Conservation (phyloP, 495 filamentous ascomycete genomes). For the Hypomontagnella submonticulosa region DNA sequence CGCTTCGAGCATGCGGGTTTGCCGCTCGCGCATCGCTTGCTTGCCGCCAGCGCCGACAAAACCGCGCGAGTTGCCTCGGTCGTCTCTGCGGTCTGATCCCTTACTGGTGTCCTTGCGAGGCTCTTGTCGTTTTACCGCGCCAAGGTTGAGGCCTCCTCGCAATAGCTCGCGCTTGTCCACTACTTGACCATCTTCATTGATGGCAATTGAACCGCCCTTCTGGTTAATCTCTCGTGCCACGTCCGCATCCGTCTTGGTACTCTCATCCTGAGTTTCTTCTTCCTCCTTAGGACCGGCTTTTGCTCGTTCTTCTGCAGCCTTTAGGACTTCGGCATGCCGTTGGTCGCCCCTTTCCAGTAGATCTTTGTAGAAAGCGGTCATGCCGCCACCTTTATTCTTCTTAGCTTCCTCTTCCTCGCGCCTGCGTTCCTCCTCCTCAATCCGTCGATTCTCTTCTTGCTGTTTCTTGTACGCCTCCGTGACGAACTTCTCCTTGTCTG, state of each 20-base stretch:
- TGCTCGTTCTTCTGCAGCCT: constrained; percentile 72
- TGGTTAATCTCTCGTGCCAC: constrained; percentile 78
- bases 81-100: constrained; percentile 48
- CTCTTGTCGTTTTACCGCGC: constrained; percentile 63
- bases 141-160: constrained; percentile 86
- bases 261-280: constrained; percentile 50
- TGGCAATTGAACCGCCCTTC: constrained; percentile 71
- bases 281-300: constrained; percentile 58
- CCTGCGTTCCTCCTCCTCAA: constrained; percentile 83
- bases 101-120: constrained; percentile 50
- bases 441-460: constrained; percentile 80
- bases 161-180: constrained; percentile 94
- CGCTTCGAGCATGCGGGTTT: constrained; percentile 87
- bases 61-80: constrained; percentile 53
- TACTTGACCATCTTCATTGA: constrained; percentile 95
- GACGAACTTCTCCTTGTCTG: constrained; percentile 96
- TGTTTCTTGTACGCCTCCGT: constrained; percentile 95
- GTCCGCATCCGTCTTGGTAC: constrained; percentile 76
- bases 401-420: constrained; percentile 76
- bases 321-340: constrained; percentile 76
- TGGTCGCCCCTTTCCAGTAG: constrained; percentile 81
- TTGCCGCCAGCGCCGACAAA: constrained; percentile 62
- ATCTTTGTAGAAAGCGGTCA: constrained; percentile 88
- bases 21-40: constrained; percentile 77
- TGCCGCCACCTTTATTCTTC: constrained; percentile 74